Percentiles rank a stretch among this genome's conserved stretches.
Conservation (phyloP, 2,329 filamentous ascomycete genomes). For the Verticillium nonalfalfae region DNA sequence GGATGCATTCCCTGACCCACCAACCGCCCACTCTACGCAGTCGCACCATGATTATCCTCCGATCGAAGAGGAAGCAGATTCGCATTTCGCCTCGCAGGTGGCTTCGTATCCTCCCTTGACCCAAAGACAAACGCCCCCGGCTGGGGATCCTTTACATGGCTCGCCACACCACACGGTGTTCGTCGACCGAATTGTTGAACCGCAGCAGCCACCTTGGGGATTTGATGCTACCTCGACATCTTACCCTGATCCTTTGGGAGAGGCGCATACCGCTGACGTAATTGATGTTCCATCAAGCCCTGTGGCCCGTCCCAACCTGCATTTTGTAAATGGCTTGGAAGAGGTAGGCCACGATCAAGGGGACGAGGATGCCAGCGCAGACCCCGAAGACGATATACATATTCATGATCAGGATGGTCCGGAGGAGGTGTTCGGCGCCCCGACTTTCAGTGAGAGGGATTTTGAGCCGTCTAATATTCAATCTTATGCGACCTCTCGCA, state of each 20-base stretch:
- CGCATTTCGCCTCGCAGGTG: slow-evolving; percentile 1
- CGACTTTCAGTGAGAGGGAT: slow-evolving; percentile 5
- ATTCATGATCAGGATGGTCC: slow-evolving; percentile 4
- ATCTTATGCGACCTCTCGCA: neutral
- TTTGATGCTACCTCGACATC: neutral
- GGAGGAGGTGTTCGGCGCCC: neutral
- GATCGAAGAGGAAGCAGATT: neutral
- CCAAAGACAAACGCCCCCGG: neutral
- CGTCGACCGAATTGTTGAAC: slow-evolving; percentile 7
- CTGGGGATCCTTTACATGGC: neutral
- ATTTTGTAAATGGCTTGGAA: neutral
- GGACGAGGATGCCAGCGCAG: neutral
- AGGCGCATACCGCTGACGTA: neutral
- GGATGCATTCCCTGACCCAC: neutral
- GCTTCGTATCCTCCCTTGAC: neutral
- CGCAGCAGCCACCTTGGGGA: slow-evolving; percentile 8
- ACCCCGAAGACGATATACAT: neutral
- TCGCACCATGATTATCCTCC: neutral
- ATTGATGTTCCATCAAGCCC: neutral
- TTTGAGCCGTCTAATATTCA: neutral
- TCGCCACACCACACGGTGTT: slow-evolving; percentile 2
- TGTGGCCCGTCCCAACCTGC: neutral
- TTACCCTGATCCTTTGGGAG: neutral
- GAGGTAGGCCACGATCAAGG: neutral
- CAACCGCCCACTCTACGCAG: neutral